Evolutionary conservation across 495 filamentous ascomycete species (phyloP), one percentile per base, ranked within the genome.

Genomic region (Trichoderma virens): DNA sequence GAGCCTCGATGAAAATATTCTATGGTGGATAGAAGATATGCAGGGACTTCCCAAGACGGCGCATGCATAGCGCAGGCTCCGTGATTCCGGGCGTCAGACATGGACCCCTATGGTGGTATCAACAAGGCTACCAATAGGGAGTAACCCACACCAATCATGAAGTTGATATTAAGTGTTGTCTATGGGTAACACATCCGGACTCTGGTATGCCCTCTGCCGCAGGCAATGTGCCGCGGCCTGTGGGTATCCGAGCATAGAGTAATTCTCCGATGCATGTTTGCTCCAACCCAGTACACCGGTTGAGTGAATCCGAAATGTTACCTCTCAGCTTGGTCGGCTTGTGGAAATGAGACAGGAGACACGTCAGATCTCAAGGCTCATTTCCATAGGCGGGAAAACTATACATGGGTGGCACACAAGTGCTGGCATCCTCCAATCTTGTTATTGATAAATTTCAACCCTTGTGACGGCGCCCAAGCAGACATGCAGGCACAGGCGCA

Each of bases 241-340:
- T 30, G 25, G 20, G 51, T 28, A 56, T 56, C 51, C 51, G 51
- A 56, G 14, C 8, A 16, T 14, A 9, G 8, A 27, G 20, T 13
- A 56, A 56, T 56, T 56, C 51, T 56, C 51, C 51, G 51, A 56
- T 25, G 51, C 51, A 30, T 56, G 51, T 30, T 30, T 56, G 51
- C 51, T 56, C 30, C 51, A 11, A 20, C 51, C 27, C 34, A n/a
- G 25, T 18, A 16, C 51, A 28, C 23, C 51, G 27, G 51, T 28
- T 56, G 51, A 28, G 25, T 28, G 16, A 13, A 30, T 27, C 51
- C 51, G 27, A 56, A 56, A 31, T 30, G 25, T 56, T 13, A 16
- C 51, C 23, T 28, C 25, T 56, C 51, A 30, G 23, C 51, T n/a
- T 28, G 9, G 25, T 4, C 20, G 3, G 51, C 18, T 47, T 47